Conservation (phyloP, 768 basidiomycete species). For the Kwoniella botswanensis region DNA sequence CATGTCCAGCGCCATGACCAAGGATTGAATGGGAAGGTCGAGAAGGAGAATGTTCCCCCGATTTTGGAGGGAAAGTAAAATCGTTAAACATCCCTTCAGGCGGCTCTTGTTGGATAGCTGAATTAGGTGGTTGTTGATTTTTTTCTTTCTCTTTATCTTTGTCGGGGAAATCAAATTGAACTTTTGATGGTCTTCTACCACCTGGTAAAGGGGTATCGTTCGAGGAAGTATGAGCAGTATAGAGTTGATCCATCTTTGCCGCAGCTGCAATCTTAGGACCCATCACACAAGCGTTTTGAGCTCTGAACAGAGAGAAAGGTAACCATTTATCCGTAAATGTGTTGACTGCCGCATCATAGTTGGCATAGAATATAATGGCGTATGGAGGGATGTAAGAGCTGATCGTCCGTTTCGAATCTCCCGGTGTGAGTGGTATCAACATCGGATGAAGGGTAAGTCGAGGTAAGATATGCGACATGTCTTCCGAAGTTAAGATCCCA, state of each 20-base stretch:
- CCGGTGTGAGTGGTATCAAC: constrained; percentile 54
- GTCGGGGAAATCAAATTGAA: constrained; percentile 52
- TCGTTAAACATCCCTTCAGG: constrained; percentile 15
- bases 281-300: constrained; percentile 57
- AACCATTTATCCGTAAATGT: constrained; percentile 56
- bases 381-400: constrained; percentile 49
- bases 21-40: not conserved
- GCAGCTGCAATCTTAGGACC: constrained; percentile 32
- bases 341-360: constrained; percentile 56
- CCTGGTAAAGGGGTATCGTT: not conserved
- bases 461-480: constrained; percentile 53
- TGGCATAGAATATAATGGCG: constrained; percentile 56
- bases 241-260: constrained; percentile 21
- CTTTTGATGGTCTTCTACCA: constrained; percentile 51
- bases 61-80: constrained; percentile 36
- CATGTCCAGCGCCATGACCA: constrained; percentile 1
- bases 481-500: constrained; percentile 47
- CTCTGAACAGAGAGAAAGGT: constrained; percentile 56
- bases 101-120: not conserved
- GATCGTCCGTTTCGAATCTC: constrained; percentile 11
- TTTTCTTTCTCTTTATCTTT: not conserved
- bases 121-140: not conserved
- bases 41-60: not conserved
- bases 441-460: constrained; percentile 53
- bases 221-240: not conserved